phyloP scores from a whole-genome alignment of 345 rosid species.

The Xanthoceras sorbifolium region DNA sequence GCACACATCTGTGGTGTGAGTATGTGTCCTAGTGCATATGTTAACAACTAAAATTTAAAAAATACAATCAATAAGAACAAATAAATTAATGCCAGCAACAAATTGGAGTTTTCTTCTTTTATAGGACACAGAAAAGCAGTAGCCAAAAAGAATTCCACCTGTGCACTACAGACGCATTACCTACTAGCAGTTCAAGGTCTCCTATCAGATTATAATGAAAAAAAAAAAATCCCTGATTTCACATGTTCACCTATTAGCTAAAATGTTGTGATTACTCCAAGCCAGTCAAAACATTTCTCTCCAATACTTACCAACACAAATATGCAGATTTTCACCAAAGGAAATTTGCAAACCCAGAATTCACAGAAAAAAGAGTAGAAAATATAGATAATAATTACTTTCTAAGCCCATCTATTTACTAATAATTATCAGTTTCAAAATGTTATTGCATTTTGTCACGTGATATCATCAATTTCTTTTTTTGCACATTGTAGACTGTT shows the following conservation, averaged over 20 bases:
- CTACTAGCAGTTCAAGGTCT: not conserved
- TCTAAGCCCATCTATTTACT: not conserved
- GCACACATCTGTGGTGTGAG: no score
- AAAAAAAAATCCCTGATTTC: not conserved
- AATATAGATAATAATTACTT: not conserved
- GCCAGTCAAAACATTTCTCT: not conserved
- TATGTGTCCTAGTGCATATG: no score
- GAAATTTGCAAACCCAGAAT: not conserved
- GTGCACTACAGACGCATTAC: not conserved
- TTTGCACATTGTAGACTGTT: not conserved
- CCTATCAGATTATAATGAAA: not conserved
- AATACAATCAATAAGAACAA: not conserved
- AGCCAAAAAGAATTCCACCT: not conserved
- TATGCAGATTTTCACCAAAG: not conserved
- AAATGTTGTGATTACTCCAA: not conserved
- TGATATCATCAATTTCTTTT: not conserved
- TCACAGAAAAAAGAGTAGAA: not conserved
- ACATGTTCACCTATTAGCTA: not conserved
- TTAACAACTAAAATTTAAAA: no score
- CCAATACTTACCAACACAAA: not conserved
- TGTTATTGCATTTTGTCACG: not conserved
- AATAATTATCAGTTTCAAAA: not conserved
- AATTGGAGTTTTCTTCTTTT: not conserved
- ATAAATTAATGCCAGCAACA: not conserved
- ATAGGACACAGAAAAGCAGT: not conserved